Evolutionary conservation across 345 rosid genomes (phyloP).

Genomic region (Draba incana): DNA sequence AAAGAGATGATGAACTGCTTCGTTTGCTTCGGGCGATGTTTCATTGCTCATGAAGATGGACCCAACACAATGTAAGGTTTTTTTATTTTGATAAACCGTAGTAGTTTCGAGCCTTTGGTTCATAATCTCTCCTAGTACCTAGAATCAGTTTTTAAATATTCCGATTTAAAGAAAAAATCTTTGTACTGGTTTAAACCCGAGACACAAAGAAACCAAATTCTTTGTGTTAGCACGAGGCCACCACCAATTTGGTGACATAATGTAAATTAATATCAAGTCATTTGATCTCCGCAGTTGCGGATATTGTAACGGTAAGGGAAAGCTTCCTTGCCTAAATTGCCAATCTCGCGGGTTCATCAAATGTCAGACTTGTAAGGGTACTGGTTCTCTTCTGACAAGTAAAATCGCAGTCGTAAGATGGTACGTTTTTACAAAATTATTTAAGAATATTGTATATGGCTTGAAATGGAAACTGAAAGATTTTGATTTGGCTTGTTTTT

Average conservation of each 20-base stretch:
- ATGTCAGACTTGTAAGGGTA: constrained; percentile 65
- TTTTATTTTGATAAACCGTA: no score
- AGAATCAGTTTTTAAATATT: no score
- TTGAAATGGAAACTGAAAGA: neutral
- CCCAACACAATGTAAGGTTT: constrained; percentile 75
- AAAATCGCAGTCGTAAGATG: constrained; percentile 70
- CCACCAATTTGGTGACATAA: no score
- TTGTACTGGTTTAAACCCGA: no score
- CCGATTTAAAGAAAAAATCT: no score
- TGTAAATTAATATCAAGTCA: no score
- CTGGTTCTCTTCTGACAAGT: constrained; percentile 72
- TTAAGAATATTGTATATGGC: neutral
- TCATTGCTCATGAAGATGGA: constrained; percentile 90
- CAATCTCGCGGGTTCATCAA: constrained; percentile 83
- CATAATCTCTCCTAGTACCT: no score
- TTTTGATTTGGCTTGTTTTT: neutral
- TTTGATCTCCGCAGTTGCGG: constrained; percentile 54
- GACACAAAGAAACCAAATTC: no score
- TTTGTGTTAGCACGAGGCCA: neutral
- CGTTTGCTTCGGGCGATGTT: constrained; percentile 83
- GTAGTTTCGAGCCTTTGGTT: no score
- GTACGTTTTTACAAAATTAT: constrained; percentile 42
- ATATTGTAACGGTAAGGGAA: constrained; percentile 79
- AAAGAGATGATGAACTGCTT: constrained; percentile 73
- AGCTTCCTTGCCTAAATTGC: constrained; percentile 78